Evolutionary conservation across 139 green algal genomes (phyloP).

Genomic region (Picochlorum sp.): DNA sequence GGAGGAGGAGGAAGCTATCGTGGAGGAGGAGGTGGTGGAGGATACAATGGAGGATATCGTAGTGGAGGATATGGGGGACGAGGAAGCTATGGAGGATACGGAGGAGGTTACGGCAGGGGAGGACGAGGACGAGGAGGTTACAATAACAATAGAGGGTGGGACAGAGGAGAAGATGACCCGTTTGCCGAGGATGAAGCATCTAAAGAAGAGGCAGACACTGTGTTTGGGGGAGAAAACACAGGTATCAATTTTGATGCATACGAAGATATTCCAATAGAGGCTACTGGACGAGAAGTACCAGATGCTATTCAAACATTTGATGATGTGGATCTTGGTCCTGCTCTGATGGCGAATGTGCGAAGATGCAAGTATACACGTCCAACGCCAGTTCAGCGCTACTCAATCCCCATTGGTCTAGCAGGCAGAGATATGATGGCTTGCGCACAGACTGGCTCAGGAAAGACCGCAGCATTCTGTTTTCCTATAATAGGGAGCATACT

Average conservation of each 20-base stretch:
- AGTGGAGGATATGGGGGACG: slow-evolving; percentile 8
- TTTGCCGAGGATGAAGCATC: slow-evolving; percentile 39
- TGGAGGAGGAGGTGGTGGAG: slow-evolving; percentile 9
- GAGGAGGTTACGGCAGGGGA: slow-evolving; percentile 14
- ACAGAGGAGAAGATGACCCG: slow-evolving; percentile 36
- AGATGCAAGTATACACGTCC: slow-evolving; percentile 97
- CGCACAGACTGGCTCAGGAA: slow-evolving; percentile 92
- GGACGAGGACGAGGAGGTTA: slow-evolving; percentile 6
- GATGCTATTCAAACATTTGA: slow-evolving; percentile 73
- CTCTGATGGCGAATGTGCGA: slow-evolving; percentile 76
- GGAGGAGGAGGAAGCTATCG: slow-evolving; percentile 15
- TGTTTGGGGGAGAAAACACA: slow-evolving; percentile 84
- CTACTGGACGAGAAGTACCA: slow-evolving; percentile 71
- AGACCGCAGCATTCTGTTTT: slow-evolving; percentile 98
- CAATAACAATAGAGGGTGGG: slow-evolving; percentile 17
- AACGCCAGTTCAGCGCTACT: slow-evolving; percentile 93
- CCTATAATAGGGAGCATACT: slow-evolving; percentile 93
- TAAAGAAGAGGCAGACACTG: slow-evolving; percentile 51
- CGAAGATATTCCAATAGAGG: slow-evolving; percentile 96
- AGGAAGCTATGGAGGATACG: neutral
- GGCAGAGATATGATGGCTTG: slow-evolving; percentile 95
- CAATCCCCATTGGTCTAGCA: slow-evolving; percentile 88
- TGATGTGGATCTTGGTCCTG: slow-evolving; percentile 62
- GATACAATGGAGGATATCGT: slow-evolving; percentile 13
- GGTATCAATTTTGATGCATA: slow-evolving; percentile 98